Conservation (phyloP, 2,329 filamentous ascomycete genomes). For the Madurella mycetomatis region DNA sequence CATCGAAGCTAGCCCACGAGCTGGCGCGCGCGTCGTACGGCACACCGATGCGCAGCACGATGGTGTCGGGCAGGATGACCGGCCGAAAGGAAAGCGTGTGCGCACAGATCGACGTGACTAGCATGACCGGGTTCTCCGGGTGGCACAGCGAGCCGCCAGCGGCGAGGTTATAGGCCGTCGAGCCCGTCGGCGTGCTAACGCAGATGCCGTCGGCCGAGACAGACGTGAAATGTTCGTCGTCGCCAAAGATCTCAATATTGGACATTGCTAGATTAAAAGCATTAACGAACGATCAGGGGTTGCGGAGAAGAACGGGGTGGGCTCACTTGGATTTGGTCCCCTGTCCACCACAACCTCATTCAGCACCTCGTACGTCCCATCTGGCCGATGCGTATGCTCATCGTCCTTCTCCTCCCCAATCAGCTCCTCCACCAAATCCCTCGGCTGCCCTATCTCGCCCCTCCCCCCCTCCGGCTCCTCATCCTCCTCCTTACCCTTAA, state of each 20-base stretch:
- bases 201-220: constrained; percentile 90
- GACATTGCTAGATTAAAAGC: constrained; percentile 65
- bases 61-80: constrained; percentile 95
- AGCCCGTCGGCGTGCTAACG: constrained; percentile 89
- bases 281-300: constrained; percentile 1
- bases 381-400: constrained; percentile 77
- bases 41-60: constrained; percentile 88
- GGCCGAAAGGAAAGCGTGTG: constrained; percentile 93
- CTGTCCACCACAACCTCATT: constrained; percentile 97
- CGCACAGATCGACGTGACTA: constrained; percentile 89
- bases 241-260: constrained; percentile 84
- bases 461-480: constrained; percentile 19
- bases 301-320: background rate
- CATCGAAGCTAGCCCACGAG: constrained; percentile 98
- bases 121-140: constrained; percentile 92
- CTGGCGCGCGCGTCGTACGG: constrained; percentile 86
- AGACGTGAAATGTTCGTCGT: constrained; percentile 92
- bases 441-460: constrained; percentile 26
- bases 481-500: constrained; percentile 36
- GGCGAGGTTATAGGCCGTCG: constrained; percentile 91
- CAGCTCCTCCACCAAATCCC: constrained; percentile 83
- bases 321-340: constrained; percentile 72
- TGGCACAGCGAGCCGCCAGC: constrained; percentile 94
- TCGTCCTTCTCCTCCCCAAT: constrained; percentile 83
- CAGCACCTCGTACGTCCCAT: constrained; percentile 81